These are phyloP conservation scores for Suhomyces bokatorum DNA, from an alignment of 1,139 yeast species.

Conservation along the genomic window DNA sequence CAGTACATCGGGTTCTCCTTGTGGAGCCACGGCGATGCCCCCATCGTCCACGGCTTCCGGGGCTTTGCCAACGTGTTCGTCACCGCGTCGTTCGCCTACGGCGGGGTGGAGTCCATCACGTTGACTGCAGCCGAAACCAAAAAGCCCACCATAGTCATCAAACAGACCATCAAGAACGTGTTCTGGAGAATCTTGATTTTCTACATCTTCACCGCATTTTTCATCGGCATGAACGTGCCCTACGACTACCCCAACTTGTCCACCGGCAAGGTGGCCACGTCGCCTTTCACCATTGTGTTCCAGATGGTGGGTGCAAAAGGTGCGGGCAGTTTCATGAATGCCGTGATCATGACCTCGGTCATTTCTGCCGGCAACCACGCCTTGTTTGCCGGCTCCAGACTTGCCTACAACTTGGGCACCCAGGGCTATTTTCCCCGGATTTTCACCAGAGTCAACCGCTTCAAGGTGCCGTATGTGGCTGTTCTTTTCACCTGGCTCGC, in stretches of 20 bases:
- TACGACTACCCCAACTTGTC: constrained; percentile 41
- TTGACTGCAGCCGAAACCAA: constrained; percentile 67
- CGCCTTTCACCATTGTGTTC: constrained; percentile 67
- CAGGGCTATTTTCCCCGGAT: constrained; percentile 43
- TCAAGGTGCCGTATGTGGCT: constrained; percentile 41
- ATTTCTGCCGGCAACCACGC: constrained; percentile 52
- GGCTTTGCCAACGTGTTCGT: constrained; percentile 42
- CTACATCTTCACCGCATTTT: constrained; percentile 43
- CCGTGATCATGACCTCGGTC: constrained; percentile 44
- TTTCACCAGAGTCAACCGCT: constrained; percentile 36
- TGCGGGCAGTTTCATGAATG: constrained; percentile 47
- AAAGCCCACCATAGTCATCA: constrained; percentile 59
- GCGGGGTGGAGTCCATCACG: constrained; percentile 66
- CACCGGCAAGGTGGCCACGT: constrained; percentile 48
- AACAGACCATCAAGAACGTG: constrained; percentile 57
- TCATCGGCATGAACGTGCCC: constrained; percentile 48
- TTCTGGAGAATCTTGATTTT: constrained; percentile 51
- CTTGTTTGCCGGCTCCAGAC: constrained; percentile 44
- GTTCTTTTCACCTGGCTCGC: constrained; percentile 42
- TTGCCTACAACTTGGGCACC: constrained; percentile 42
- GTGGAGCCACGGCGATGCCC: constrained; percentile 44
- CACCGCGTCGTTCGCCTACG: constrained; percentile 67
- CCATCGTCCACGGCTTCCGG: constrained; percentile 41
- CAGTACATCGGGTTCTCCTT: constrained; percentile 42
- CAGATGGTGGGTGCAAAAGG: constrained; percentile 51